Evolutionary conservation across 495 filamentous ascomycete genomes (phyloP), one percentile per base, ranked within the genome.

Genomic region (Tetracladium marchalianum): DNA sequence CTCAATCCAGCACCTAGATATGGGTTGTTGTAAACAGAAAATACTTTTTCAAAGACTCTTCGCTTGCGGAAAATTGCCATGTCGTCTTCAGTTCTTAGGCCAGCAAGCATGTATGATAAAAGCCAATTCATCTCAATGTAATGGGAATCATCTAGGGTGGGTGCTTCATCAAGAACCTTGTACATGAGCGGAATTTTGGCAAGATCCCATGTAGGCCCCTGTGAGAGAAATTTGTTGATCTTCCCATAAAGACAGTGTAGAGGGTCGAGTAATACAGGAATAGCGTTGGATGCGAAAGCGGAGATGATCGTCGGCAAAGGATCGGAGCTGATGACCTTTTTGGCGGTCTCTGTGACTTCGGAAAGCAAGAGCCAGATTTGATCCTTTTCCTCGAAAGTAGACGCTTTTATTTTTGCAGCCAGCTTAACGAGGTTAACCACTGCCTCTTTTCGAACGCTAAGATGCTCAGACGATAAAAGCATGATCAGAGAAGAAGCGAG

Each of bases 191-290:
- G 90, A 40, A 95, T 68, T 58, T 81, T 83, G 35, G 80, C 73
- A 13, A 83, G 50, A 18, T 78, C 72, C 84, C 90, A 93, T 8
- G 68, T 57, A 1, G 92, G 90, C 0, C 78, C 72, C 39, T 77
- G 78, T 34, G 83, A 81, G 37, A 98, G 75, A 60, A 90, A 90
- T 17, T 72, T 71, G 68, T 95, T 95, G 68, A 90, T 67, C 56
- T 94, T 94, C 24, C 78, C 73, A 56, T 95, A 98, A 33, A 97
- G 73, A 49, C 78, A 79, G 55, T 95, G 85, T 36, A 84, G 67
- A 8, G 92, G 90, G 49, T 90, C 80, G 1, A 67, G 70, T 18
- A 93, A 64, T 15, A 95, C 77, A 1, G 71, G 59, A 8, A 89
- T 65, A 12, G 78, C 79, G 46, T 75, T 76, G 32, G 81, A 74